Percentiles rank a stretch among this genome's conserved stretches.
These are phyloP conservation scores for Pythium rhizo-oryzae DNA, from an alignment of 352 stramenopile species.

Conservation along the genomic window DNA sequence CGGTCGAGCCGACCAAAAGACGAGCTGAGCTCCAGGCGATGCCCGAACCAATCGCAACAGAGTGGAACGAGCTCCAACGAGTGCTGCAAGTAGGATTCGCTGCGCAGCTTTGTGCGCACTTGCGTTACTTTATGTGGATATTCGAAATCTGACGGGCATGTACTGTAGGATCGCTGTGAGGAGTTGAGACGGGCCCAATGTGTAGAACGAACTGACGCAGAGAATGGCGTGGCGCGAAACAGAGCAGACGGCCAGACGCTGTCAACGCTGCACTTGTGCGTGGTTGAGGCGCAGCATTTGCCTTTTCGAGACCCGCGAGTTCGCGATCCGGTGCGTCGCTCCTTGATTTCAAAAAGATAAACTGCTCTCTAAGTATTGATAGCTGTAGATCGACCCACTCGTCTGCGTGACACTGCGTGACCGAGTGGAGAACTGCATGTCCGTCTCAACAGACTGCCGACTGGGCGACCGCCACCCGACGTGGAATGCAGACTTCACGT, in stretches of 20 bases:
- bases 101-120: too few species aligned
- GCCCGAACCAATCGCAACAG: constrained; percentile 30
- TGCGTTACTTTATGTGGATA: too few species aligned
- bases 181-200: constrained; percentile 24
- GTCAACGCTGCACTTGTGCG: constrained; percentile 39
- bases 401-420: constrained; percentile 45
- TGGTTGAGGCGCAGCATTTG: constrained; percentile 54
- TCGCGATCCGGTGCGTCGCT: constrained; percentile 39
- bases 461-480: constrained; percentile 48
- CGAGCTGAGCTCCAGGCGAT: constrained; percentile 39
- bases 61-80: constrained; percentile 35
- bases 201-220: constrained; percentile 8
- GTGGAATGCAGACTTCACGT: constrained; percentile 41
- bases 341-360: too few species aligned
- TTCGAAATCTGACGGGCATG: too few species aligned
- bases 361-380: neutral
- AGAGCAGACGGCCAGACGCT: constrained; percentile 17
- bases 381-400: constrained; percentile 58
- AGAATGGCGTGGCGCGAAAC: constrained; percentile 16
- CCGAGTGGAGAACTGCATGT: constrained; percentile 1
- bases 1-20: constrained; percentile 29
- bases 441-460: constrained; percentile 36
- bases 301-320: constrained; percentile 51
- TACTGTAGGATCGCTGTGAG: constrained; percentile 10
- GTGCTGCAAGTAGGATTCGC: constrained; percentile 34